phyloP scores from a whole-genome alignment of 1,139 yeast genomes.

The Blastobotrys illinoisensis region DNA sequence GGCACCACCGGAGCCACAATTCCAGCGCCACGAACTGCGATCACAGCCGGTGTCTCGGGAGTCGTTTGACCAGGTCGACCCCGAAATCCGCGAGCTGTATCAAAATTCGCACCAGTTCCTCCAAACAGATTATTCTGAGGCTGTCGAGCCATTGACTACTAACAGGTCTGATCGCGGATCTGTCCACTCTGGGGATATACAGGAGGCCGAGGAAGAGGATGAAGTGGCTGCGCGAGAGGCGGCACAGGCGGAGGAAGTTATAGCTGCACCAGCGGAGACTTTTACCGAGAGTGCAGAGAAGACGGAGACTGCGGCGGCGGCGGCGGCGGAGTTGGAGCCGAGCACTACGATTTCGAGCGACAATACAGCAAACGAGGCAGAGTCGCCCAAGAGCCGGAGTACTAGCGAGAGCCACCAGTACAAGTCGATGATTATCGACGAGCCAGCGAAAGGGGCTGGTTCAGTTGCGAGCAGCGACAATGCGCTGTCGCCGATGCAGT shows the following conservation, averaged over 20 bases:
- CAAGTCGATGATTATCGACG: neutral
- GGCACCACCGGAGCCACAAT: neutral
- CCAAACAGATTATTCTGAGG: slow-evolving; percentile 21
- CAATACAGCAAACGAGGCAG: neutral
- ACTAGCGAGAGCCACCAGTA: neutral
- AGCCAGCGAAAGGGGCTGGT: neutral
- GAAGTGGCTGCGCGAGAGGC: slow-evolving; percentile 6
- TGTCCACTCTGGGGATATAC: slow-evolving; percentile 5
- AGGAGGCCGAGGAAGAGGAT: slow-evolving; percentile 3
- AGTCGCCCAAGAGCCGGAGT: neutral
- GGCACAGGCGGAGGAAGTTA: neutral
- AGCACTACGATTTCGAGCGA: neutral
- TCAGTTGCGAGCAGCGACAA: slow-evolving; percentile 1
- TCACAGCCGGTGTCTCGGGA: neutral
- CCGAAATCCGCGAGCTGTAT: slow-evolving; percentile 32
- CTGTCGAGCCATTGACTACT: slow-evolving; percentile 22
- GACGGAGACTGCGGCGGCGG: too few relatives aligned
- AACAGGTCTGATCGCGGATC: slow-evolving; percentile 13
- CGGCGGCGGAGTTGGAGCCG: neutral
- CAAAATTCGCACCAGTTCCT: slow-evolving; percentile 28
- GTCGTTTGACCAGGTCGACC: slow-evolving; percentile 13
- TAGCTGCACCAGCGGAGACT: neutral
- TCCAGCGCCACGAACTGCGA: neutral
- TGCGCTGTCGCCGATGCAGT: neutral
- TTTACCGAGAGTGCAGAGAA: too few relatives aligned